Evolutionary conservation across 108 stramenopile species (phyloP).

Genomic region (Mediolabrus comicus): DNA sequence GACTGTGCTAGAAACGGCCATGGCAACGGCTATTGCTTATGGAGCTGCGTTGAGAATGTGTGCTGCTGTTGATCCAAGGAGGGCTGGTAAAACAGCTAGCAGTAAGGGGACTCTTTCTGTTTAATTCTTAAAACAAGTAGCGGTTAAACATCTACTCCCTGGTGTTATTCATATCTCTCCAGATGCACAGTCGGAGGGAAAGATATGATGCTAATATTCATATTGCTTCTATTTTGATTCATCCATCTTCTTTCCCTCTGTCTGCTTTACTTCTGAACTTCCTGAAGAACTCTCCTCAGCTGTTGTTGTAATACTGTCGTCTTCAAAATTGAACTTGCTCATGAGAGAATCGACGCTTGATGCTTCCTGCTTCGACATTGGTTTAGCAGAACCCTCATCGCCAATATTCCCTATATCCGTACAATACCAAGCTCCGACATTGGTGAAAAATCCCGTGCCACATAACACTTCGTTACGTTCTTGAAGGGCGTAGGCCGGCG

Average conservation of each 20-base stretch:
- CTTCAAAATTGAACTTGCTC: constrained; percentile 40
- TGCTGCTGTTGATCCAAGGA: constrained; percentile 73
- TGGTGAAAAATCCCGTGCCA: constrained; percentile 76
- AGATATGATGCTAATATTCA: too few species aligned
- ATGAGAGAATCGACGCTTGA: constrained; percentile 27
- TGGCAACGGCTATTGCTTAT: constrained; percentile 71
- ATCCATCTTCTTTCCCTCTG: not conserved
- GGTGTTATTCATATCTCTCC: not conserved
- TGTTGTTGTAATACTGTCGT: not conserved
- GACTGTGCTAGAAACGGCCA: constrained; percentile 42
- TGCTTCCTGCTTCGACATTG: constrained; percentile 22
- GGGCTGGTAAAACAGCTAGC: constrained; percentile 76
- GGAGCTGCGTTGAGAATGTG: constrained; percentile 72
- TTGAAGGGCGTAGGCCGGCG: constrained; percentile 50
- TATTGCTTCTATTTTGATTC: not conserved
- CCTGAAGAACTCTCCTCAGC: not conserved
- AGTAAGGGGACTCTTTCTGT: constrained; percentile 89
- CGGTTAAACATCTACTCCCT: not conserved
- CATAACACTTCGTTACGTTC: constrained; percentile 62
- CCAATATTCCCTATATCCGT: constrained; percentile 72
- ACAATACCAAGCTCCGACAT: constrained; percentile 64
- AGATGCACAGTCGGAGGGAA: not conserved
- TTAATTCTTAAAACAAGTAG: constrained; percentile 23
- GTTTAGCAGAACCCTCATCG: constrained; percentile 55
- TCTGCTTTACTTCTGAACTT: not conserved